These are phyloP conservation scores for Puya raimondii DNA, from an alignment of 176 grass and related monocot species.

Conservation along the genomic window DNA sequence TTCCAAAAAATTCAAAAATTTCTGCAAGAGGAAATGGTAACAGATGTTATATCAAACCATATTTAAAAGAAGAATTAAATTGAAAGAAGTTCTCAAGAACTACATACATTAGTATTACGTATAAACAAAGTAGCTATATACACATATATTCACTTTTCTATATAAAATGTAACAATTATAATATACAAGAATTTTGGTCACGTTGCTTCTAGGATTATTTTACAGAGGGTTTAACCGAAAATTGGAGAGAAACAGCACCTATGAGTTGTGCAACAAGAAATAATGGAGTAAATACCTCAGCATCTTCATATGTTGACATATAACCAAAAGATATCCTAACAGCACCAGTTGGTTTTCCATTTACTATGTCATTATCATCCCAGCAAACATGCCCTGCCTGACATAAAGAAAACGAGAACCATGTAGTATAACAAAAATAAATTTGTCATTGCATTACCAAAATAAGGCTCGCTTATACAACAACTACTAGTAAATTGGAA, in stretches of 20 bases:
- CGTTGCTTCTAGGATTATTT: too few species aligned
- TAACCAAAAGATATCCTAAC: slow-evolving; percentile 98
- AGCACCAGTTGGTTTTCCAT: slow-evolving; percentile 89
- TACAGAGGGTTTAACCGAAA: neutral
- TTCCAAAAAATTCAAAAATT: slow-evolving; percentile 59
- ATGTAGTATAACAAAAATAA: neutral
- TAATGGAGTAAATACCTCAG: slow-evolving; percentile 34
- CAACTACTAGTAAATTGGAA: neutral
- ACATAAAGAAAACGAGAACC: slow-evolving; percentile 19
- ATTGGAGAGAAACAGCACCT: slow-evolving; percentile 4
- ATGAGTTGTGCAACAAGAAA: slow-evolving; percentile 4
- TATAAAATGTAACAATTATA: too few species aligned
- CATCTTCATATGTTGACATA: slow-evolving; percentile 83
- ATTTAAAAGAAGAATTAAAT: slow-evolving; percentile 5
- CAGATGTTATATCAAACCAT: slow-evolving; percentile 2
- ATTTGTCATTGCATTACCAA: neutral
- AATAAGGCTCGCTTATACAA: neutral
- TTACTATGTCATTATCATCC: slow-evolving; percentile 94
- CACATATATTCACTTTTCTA: too few species aligned
- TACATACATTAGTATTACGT: neutral
- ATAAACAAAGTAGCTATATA: neutral
- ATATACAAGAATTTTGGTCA: too few species aligned
- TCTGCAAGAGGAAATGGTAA: slow-evolving; percentile 28
- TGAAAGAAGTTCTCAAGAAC: slow-evolving; percentile 11
- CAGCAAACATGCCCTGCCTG: slow-evolving; percentile 95